Evolutionary conservation across 2,329 filamentous ascomycete genomes (phyloP), one percentile per base, ranked within the genome.

Genomic region (Purpureocillium lavendulum): DNA sequence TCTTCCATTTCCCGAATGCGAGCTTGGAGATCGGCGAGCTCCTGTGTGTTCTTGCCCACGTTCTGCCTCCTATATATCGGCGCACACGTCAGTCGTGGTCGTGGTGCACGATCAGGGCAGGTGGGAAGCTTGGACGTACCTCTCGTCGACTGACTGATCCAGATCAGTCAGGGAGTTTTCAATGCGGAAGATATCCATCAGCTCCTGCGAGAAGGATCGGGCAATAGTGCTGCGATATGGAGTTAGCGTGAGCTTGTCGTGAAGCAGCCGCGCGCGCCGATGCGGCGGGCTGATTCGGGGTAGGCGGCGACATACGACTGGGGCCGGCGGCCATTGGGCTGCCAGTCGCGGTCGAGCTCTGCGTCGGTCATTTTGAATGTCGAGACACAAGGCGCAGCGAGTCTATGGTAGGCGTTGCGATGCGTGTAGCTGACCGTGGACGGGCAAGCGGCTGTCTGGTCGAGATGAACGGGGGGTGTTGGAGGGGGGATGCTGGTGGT

Each of bases 101-200:
- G 31, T 35, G 30, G 36, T 32, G 29, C 17, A 32, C 31, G 30
- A 40, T 14, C n/a, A 30, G 35, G 16, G 34, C 13, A 39, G 34
- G 36, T 39, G 40, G 30, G 44, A 41, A 33, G 21, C 6, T 26
- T 26, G 35, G 33, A 66, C 81, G 56, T 69, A 96, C 89, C 89
- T 90, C 62, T 87, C 76, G 58, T 87, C 76, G 44, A 95, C 78
- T 49, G 84, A 77, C 58, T 82, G 73, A 54, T 84, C 78, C 29
- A 94, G 73, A 45, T 83, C 75, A 54, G 82, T 77, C 42, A 92
- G 58, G 50, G 82, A 82, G 61, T 80, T 83, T 51, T 92, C 86
- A 56, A 96, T 81, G 55, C 84, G 83, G 69, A 96, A 96, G 51
- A 94, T 83, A 58, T 87, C 83, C 69, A 90, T 84, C 45, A 96